phyloP scores from a whole-genome alignment of 805 yeast species.

The Kazachstania kunashirensis region DNA sequence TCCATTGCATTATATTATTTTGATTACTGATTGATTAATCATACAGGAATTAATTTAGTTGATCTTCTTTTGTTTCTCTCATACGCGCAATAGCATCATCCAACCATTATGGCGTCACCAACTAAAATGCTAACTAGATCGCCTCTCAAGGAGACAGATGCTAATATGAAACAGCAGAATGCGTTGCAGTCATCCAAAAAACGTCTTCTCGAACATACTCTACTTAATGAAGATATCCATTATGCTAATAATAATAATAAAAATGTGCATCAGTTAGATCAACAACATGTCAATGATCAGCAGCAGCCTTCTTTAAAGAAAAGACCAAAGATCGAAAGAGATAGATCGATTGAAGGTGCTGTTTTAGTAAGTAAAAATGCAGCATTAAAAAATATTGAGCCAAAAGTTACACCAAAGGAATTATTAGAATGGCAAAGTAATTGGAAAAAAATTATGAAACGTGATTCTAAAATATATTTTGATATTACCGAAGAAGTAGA shows the following conservation, averaged over 20 bases:
- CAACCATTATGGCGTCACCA: conserved; percentile 16
- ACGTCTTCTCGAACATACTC: conserved; percentile 16
- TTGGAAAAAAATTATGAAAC: conserved; percentile 53
- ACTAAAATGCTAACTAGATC: conserved; percentile 15
- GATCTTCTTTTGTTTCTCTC: too few species aligned
- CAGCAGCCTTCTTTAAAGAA: conserved; percentile 12
- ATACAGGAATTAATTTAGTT: too few species aligned
- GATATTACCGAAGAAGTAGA: conserved; percentile 37
- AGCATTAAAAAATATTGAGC: conserved; percentile 12
- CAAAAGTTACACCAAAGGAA: conserved; percentile 30
- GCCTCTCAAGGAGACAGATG: conserved; percentile 28
- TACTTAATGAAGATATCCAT: neutral
- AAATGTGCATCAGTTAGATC: neutral
- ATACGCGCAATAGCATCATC: too few species aligned
- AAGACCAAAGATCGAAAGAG: conserved; percentile 19
- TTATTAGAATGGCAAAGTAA: conserved; percentile 50
- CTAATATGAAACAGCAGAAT: conserved; percentile 17
- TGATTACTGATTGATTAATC: too few species aligned
- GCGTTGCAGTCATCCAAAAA: conserved; percentile 12
- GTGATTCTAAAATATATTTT: conserved; percentile 48
- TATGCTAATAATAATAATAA: conserved; percentile 9
- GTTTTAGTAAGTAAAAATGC: conserved; percentile 17
- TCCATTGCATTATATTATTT: too few species aligned
- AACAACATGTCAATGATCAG: neutral
- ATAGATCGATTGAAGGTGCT: conserved; percentile 31